Evolutionary conservation across 164 flowering plant species (phyloP), one percentile per base, ranked within the genome.

Genomic region (Euptelea pleiosperma): DNA sequence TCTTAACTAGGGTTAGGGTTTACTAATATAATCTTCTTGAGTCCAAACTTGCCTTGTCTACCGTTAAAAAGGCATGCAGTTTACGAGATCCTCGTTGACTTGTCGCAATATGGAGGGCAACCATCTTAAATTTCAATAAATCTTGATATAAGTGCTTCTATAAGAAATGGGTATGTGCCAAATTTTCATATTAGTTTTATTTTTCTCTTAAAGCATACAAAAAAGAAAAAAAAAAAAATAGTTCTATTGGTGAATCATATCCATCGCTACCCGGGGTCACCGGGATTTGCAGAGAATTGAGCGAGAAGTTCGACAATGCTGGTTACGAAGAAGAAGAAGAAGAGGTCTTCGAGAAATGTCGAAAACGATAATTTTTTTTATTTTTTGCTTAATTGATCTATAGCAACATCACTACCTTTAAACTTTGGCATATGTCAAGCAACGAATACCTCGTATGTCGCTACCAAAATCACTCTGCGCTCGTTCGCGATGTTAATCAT

Each of bases 51-150:
- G 52, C 57, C 54, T 64, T 69, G 77, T 57, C 67, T 57, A 68
- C 31, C 65, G 56, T 70, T 61, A 34, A 68, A 63, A 67, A 24
- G 70, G 72, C 71, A 24, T 69, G 72, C 71, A 69, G 16, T 43
- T 59, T 55, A 66, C 60, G 34, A 64, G 66, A 51, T 55, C 57
- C 33, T 54, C 66, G 79, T 68, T 71, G 55, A 69, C 34, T 75
- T 77, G 84, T 80, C 79, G 75, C 81, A 56, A 42, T 47, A 66
- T 73, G 55, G 52, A 61, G 52, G 70, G 70, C 79, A 79, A 34
- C 64, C 61, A 53, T 63, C 57, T 64, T 49, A 52, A 73, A 58
- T 73, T 65, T 58, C 70, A 24, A 64, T 66, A 53, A 8, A 52
- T 66, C 70, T 73, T 51, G 78, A 43, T 65, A 22, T 18, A 25